Percentiles rank a stretch among this genome's conserved stretches.
Conservation (phyloP, 2,329 filamentous ascomycete genomes). For the Chrysosporium keratinophilum region DNA sequence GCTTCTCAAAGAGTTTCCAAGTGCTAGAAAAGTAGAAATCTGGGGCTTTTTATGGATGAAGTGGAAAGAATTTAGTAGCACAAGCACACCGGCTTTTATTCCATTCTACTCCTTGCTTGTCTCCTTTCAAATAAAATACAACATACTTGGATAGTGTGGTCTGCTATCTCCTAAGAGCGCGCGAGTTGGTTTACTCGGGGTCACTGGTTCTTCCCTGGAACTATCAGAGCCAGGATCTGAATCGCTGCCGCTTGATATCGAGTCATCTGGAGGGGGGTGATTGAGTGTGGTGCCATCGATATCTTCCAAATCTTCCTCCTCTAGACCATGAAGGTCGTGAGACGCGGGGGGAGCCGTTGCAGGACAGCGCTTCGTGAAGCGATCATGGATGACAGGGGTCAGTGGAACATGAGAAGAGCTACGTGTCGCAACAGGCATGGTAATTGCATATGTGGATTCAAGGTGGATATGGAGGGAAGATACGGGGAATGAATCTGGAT, state of each 20-base stretch:
- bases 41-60: too few relatives aligned
- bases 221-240: not conserved
- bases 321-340: not conserved
- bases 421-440: not conserved
- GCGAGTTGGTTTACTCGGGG: not conserved
- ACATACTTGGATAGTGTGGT: not conserved
- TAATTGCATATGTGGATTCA: too few relatives aligned
- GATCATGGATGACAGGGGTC: not conserved
- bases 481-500: not conserved
- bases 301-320: slow-evolving; percentile 4
- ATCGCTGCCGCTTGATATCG: slow-evolving; percentile 3
- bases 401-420: not conserved
- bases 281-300: slow-evolving; percentile 7
- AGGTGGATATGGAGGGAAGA: not conserved
- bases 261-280: not conserved
- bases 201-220: not conserved
- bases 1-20: too few relatives aligned
- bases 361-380: not conserved
- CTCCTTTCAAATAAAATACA: not conserved
- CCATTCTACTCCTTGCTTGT: too few relatives aligned
- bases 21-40: too few relatives aligned
- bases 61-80: too few relatives aligned
- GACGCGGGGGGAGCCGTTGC: not conserved
- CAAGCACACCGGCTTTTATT: too few relatives aligned
- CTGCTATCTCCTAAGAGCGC: not conserved